A percentile compares a stretch with the other conserved stretches of the same genome.
Evolutionary conservation across 208 protist species (phyloP).

Genomic region (Wallacemonas sp.): DNA sequence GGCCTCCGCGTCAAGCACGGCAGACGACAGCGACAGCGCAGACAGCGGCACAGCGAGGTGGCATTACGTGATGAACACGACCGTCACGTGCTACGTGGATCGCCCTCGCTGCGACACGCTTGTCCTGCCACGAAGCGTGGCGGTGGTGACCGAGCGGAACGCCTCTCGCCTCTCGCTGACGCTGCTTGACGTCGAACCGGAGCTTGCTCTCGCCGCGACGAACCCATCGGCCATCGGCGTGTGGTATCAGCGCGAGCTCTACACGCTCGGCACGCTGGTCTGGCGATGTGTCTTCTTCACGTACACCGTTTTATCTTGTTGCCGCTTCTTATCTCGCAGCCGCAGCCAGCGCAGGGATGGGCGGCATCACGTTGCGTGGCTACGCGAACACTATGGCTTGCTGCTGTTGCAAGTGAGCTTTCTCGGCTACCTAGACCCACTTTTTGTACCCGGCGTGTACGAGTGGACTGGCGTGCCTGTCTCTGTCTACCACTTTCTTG

Average conservation of each 20-base stretch:
- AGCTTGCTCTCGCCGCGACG: slow-evolving; percentile 40
- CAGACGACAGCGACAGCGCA: slow-evolving; percentile 9
- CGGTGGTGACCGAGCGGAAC: slow-evolving; percentile 26
- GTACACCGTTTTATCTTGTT: slow-evolving; percentile 35
- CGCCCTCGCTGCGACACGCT: slow-evolving; percentile 51
- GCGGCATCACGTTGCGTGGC: not conserved
- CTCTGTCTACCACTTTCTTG: slow-evolving; percentile 36
- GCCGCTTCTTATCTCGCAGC: slow-evolving; percentile 50
- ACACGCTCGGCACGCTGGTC: slow-evolving; percentile 64
- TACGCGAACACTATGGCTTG: slow-evolving; percentile 70
- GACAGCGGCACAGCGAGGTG: not conserved
- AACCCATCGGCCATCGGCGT: slow-evolving; percentile 45
- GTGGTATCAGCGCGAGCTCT: slow-evolving; percentile 56
- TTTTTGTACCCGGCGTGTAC: slow-evolving; percentile 49
- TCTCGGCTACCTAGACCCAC: slow-evolving; percentile 60
- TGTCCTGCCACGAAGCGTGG: slow-evolving; percentile 50
- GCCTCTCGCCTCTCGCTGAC: slow-evolving; percentile 50
- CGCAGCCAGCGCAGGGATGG: slow-evolving; percentile 10
- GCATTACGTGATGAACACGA: slow-evolving; percentile 42
- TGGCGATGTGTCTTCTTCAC: slow-evolving; percentile 62
- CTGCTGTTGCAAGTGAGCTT: slow-evolving; percentile 45
- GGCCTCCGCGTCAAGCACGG: not conserved
- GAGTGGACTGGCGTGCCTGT: not conserved
- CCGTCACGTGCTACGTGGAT: slow-evolving; percentile 42
- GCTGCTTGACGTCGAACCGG: slow-evolving; percentile 48